phyloP scores from a whole-genome alignment of 306 rosid genomes.

The Prunus dulcis region DNA sequence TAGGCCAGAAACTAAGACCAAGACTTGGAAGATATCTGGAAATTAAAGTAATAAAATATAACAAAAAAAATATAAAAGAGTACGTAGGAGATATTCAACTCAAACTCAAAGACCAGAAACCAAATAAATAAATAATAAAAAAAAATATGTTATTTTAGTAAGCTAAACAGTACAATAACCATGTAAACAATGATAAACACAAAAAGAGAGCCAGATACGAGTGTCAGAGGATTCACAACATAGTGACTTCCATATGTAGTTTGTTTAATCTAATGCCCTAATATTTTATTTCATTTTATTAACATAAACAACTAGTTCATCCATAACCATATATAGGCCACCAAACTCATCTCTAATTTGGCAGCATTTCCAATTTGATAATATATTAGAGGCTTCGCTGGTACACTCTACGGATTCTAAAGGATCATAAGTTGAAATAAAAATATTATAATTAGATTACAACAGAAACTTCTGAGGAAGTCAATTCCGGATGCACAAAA shows the following conservation, averaged over 20 bases:
- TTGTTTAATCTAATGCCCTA: neutral
- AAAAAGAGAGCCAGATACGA: neutral
- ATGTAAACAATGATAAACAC: too few relatives aligned
- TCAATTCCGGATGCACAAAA: conserved; percentile 22
- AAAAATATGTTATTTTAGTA: too few relatives aligned
- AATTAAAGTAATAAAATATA: too few relatives aligned
- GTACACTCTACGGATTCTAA: neutral
- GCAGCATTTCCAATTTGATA: neutral
- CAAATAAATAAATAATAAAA: too few relatives aligned
- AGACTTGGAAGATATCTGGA: too few relatives aligned
- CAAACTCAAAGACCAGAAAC: too few relatives aligned
- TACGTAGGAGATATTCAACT: too few relatives aligned
- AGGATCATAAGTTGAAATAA: neutral
- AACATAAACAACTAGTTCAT: neutral
- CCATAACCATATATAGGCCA: neutral
- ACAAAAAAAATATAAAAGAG: too few relatives aligned
- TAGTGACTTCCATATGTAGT: neutral
- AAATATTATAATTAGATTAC: neutral
- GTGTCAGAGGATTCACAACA: neutral
- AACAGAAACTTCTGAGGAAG: neutral
- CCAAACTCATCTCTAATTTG: neutral
- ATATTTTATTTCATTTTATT: too few relatives aligned
- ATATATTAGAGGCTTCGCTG: neutral
- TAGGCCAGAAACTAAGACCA: too few relatives aligned
- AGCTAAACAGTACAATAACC: too few relatives aligned